Conservation (phyloP, 805 yeast species). For the Myxozyma geophila region DNA sequence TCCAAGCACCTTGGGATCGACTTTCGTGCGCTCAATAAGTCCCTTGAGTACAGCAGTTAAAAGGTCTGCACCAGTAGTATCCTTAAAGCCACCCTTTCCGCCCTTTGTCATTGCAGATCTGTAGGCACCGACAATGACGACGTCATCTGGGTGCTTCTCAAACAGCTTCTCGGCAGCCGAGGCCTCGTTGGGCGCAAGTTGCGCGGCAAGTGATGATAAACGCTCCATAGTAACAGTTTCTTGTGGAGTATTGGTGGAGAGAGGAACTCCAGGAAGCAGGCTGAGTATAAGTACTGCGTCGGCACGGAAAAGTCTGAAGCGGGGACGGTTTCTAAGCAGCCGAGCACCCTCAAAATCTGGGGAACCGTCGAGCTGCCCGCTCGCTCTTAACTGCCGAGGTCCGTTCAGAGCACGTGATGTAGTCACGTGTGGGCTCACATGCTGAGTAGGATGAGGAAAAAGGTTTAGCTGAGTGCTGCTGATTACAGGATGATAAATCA, state of each 20-base stretch:
- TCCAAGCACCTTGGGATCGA: constrained; percentile 66
- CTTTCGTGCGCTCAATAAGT: constrained; percentile 57
- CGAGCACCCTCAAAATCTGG: constrained; percentile 16
- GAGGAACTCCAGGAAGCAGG: not conserved
- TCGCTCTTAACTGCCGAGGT: constrained; percentile 13
- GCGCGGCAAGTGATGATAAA: constrained; percentile 30
- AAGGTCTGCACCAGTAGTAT: constrained; percentile 78
- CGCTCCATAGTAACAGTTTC: constrained; percentile 18
- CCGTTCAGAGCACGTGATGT: not conserved
- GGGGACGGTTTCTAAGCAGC: constrained; percentile 1
- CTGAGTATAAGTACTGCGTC: not conserved
- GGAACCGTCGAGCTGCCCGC: constrained; percentile 12
- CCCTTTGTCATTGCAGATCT: constrained; percentile 90
- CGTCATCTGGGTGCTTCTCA: constrained; percentile 79
- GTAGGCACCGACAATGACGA: constrained; percentile 86
- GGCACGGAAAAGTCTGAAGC: not conserved
- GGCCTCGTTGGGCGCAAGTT: constrained; percentile 31
- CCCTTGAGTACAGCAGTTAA: constrained; percentile 67
- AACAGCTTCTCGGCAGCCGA: constrained; percentile 46
- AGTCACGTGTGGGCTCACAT: constrained; percentile 8
- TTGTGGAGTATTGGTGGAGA: no score
- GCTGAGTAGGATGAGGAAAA: not conserved
- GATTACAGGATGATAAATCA: no score
- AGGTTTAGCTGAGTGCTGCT: not conserved
- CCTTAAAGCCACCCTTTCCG: constrained; percentile 83